Conservation (phyloP, 2,329 filamentous ascomycete species). For the Pyrenophora tritici-repentis region DNA sequence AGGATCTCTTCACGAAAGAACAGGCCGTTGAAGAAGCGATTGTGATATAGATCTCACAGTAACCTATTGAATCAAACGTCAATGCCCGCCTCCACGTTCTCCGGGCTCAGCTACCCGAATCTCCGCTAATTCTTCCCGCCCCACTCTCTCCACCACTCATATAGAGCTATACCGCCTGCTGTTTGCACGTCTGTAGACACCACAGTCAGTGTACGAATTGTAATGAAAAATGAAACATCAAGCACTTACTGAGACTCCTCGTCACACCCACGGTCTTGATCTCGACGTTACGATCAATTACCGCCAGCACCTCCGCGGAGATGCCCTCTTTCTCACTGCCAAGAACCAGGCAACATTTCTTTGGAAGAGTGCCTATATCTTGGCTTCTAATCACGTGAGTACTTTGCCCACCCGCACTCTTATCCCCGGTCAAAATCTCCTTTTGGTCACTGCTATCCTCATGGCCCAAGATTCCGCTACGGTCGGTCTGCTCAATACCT, state of each 20-base stretch:
- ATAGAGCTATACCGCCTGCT: conserved; percentile 57
- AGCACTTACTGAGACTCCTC: conserved; percentile 53
- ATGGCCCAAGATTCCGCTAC: conserved; percentile 52
- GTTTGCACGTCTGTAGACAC: conserved; percentile 54
- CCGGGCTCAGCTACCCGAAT: too few relatives aligned
- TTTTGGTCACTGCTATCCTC: conserved; percentile 8
- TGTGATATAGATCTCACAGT: too few relatives aligned
- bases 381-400: background rate
- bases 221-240: background rate
- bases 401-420: background rate
- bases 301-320: conserved; percentile 52
- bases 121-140: conserved; percentile 10
- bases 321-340: conserved; percentile 60
- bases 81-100: too few relatives aligned
- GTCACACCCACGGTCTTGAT: conserved; percentile 58
- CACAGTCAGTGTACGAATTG: background rate
- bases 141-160: conserved; percentile 57
- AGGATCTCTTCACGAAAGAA: conserved; percentile 24
- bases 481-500: conserved; percentile 60
- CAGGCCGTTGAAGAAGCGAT: too few relatives aligned
- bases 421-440: background rate
- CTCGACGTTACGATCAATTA: conserved; percentile 59
- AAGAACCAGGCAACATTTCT: conserved; percentile 53
- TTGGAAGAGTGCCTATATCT: conserved; percentile 39
- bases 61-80: conserved; percentile 30